Conservation (phyloP, 2,329 filamentous ascomycete species). For the Arthrobotrys iridis region DNA sequence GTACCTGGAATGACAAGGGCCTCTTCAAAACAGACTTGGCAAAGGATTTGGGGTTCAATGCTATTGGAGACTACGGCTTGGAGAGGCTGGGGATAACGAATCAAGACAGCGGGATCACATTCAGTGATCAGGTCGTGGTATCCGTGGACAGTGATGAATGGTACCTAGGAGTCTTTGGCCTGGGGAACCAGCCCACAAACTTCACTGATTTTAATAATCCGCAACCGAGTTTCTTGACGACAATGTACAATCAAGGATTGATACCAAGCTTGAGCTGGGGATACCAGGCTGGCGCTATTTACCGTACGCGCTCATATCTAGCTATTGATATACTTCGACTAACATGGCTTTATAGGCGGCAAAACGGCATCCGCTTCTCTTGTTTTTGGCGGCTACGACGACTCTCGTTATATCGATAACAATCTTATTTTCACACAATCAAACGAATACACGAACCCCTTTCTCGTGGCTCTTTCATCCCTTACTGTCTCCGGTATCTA, state of each 20-base stretch:
- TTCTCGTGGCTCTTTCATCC: constrained; percentile 37
- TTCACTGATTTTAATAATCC: constrained; percentile 50
- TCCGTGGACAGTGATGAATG: constrained; percentile 19
- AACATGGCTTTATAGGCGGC: constrained; percentile 5
- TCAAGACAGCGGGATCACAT: constrained; percentile 19
- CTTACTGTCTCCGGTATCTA: constrained; percentile 41
- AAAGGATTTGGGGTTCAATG: constrained; percentile 38
- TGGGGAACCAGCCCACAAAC: constrained; percentile 48
- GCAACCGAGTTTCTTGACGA: constrained; percentile 39
- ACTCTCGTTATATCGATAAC: constrained; percentile 34
- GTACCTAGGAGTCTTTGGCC: constrained; percentile 41
- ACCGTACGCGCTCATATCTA: constrained; percentile 14
- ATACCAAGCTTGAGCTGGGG: constrained; percentile 53
- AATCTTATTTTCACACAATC: constrained; percentile 36
- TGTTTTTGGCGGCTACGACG: constrained; percentile 46
- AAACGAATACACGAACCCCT: constrained; percentile 22
- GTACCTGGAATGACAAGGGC: constrained; percentile 34
- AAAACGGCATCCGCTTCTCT: constrained; percentile 13
- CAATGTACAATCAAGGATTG: constrained; percentile 30
- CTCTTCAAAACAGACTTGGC: constrained; percentile 36
- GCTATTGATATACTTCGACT: neutral
- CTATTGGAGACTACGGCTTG: constrained; percentile 39
- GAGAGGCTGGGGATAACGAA: constrained; percentile 40
- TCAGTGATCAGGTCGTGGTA: constrained; percentile 39
- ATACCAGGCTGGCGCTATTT: constrained; percentile 36